phyloP scores from a whole-genome alignment of 139 green algal species.

The Asterochloris erici region DNA sequence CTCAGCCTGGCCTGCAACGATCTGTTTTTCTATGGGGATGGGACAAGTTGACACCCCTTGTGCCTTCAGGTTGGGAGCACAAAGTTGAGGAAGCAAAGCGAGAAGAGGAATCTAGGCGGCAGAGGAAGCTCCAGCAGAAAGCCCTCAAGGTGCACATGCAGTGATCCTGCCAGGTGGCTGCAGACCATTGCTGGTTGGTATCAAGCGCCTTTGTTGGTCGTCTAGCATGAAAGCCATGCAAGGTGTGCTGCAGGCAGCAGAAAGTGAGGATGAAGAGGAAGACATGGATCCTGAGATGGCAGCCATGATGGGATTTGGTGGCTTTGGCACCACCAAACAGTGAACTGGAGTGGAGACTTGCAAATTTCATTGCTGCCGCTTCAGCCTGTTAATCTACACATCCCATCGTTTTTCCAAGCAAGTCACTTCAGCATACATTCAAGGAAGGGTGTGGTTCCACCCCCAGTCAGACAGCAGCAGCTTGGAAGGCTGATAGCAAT shows the following conservation, averaged over 20 bases:
- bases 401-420: too few relatives aligned
- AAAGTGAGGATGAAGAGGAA: conserved; percentile 50
- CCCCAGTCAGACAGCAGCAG: too few relatives aligned
- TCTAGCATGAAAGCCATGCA: not conserved
- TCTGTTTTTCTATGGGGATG: too few relatives aligned
- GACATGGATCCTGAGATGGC: conserved; percentile 81
- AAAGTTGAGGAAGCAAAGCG: too few relatives aligned
- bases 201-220: not conserved
- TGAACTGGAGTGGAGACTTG: not conserved
- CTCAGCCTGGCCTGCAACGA: too few relatives aligned
- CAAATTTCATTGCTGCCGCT: too few relatives aligned
- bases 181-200: not conserved
- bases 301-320: conserved; percentile 91
- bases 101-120: not conserved
- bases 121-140: not conserved
- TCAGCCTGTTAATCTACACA: too few relatives aligned
- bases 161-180: not conserved
- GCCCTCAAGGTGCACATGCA: not conserved
- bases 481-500: too few relatives aligned
- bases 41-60: too few relatives aligned
- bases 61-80: too few relatives aligned
- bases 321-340: conserved; percentile 70
- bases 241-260: conserved; percentile 13
- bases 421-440: too few relatives aligned
- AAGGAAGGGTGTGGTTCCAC: too few relatives aligned